phyloP scores from a whole-genome alignment of 1,284 basidiomycete genomes.

The Erythrobasidium hasegawianum region DNA sequence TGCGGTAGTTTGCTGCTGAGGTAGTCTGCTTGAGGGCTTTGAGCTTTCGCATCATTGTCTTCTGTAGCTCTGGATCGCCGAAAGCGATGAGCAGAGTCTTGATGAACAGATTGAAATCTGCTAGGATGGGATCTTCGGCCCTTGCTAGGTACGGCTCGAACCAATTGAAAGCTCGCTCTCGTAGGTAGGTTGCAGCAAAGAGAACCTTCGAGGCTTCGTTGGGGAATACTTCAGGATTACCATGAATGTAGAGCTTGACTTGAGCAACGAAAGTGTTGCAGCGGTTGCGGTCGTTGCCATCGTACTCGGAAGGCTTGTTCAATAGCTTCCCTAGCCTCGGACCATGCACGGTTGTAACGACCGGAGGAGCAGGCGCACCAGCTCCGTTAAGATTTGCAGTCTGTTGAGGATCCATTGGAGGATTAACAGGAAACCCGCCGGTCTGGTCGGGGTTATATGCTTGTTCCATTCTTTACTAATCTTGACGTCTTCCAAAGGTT shows the following conservation, averaged over 20 bases:
- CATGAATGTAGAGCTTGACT: slow-evolving; percentile 9
- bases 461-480: not conserved
- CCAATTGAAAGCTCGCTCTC: slow-evolving; percentile 6
- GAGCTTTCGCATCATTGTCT: not conserved
- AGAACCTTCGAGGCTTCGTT: not conserved
- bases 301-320: slow-evolving; percentile 5
- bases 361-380: not conserved
- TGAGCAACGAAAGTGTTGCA: slow-evolving; percentile 12
- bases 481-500: not conserved
- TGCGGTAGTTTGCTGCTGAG: not conserved
- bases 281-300: slow-evolving; percentile 8
- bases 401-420: not conserved
- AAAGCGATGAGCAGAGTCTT: not conserved
- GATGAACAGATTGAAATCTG: slow-evolving; percentile 2
- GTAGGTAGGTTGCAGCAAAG: slow-evolving; percentile 1
- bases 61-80: slow-evolving; percentile 9
- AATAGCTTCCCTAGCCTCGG: not conserved
- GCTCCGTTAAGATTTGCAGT: not conserved
- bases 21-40: not conserved
- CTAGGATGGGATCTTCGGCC: not conserved
- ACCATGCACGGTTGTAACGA: too few species aligned
- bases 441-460: not conserved
- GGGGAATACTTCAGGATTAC: not conserved
- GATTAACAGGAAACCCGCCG: not conserved
- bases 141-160: not conserved